phyloP scores from a whole-genome alignment of 139 green algal genomes.

The Haematococcus lacustris region DNA sequence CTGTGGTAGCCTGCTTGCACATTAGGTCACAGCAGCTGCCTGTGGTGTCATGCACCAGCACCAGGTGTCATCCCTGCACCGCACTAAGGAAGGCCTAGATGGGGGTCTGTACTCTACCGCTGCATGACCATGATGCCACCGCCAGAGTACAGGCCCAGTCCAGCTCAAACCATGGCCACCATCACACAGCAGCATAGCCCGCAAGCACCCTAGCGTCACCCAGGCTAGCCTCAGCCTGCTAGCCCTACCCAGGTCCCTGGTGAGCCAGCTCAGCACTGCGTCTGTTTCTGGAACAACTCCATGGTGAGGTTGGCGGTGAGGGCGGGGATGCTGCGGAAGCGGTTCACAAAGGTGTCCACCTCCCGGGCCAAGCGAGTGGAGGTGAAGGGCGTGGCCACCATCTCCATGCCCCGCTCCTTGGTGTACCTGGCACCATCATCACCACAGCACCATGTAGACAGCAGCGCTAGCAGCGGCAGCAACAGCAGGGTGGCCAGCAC shows the following conservation, averaged over 20 bases:
- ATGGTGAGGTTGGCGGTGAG: constrained; percentile 83
- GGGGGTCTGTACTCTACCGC: not conserved
- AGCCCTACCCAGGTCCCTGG: too few relatives aligned
- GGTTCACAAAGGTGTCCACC: constrained; percentile 64
- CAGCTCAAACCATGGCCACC: too few relatives aligned
- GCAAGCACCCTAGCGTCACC: too few relatives aligned
- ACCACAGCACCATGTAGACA: not conserved
- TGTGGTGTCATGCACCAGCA: too few relatives aligned
- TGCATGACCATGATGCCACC: not conserved
- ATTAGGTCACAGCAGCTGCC: too few relatives aligned
- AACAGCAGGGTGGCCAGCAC: too few relatives aligned
- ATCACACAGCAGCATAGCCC: too few relatives aligned
- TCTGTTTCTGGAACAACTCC: constrained; percentile 74
- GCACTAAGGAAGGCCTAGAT: not conserved
- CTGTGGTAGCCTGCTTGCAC: too few relatives aligned
- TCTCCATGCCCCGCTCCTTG: constrained; percentile 26
- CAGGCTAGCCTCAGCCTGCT: not conserved
- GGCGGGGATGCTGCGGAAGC: constrained; percentile 69
- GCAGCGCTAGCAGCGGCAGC: not conserved
- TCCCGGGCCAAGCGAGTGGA: constrained; percentile 35
- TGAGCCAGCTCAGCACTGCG: constrained; percentile 31
- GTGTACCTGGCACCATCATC: constrained; percentile 17
- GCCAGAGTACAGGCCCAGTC: too few relatives aligned
- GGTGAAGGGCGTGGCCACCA: constrained; percentile 57
- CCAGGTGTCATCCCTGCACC: too few relatives aligned